phyloP scores from a whole-genome alignment of 1,284 basidiomycete species.

The Schizophyllum commune region DNA sequence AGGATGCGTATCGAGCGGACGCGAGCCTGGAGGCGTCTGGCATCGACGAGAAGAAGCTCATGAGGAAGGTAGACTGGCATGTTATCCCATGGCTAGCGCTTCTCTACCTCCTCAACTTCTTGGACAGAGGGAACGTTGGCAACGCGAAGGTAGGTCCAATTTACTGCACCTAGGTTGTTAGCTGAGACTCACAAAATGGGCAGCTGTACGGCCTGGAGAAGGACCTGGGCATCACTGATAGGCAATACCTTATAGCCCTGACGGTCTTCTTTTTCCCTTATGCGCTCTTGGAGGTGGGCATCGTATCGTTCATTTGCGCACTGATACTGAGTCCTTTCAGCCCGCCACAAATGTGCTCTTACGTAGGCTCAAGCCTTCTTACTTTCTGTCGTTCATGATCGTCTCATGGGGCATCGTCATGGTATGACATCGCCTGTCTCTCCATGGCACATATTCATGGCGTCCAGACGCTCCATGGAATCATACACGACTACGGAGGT shows the following conservation, averaged over 20 bases:
- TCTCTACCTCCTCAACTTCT: conserved; percentile 54
- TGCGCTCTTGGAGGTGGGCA: conserved; percentile 40
- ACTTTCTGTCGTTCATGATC: conserved; percentile 52
- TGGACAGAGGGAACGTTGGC: conserved; percentile 59
- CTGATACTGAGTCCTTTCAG: conserved; percentile 18
- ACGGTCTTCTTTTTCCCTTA: conserved; percentile 56
- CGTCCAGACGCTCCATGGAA: conserved; percentile 42
- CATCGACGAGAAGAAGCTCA: conserved; percentile 37
- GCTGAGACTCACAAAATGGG: not conserved
- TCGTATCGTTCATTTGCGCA: not conserved
- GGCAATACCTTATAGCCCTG: conserved; percentile 45
- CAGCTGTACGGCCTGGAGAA: conserved; percentile 40
- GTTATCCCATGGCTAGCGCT: conserved; percentile 51
- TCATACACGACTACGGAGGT: conserved; percentile 41
- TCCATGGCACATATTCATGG: not conserved
- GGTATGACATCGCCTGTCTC: conserved; percentile 24
- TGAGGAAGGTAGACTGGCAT: conserved; percentile 43
- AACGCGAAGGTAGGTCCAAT: conserved; percentile 46
- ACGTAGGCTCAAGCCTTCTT: conserved; percentile 46
- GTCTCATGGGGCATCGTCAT: conserved; percentile 52
- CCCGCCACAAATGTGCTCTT: conserved; percentile 49
- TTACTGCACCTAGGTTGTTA: not conserved
- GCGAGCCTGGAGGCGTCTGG: conserved; percentile 24
- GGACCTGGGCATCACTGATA: conserved; percentile 41
- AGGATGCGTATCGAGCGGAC: conserved; percentile 19